Base-by-base conservation (phyloP, 164 flowering plant species). In the Stephania yunnanensis region DNA sequence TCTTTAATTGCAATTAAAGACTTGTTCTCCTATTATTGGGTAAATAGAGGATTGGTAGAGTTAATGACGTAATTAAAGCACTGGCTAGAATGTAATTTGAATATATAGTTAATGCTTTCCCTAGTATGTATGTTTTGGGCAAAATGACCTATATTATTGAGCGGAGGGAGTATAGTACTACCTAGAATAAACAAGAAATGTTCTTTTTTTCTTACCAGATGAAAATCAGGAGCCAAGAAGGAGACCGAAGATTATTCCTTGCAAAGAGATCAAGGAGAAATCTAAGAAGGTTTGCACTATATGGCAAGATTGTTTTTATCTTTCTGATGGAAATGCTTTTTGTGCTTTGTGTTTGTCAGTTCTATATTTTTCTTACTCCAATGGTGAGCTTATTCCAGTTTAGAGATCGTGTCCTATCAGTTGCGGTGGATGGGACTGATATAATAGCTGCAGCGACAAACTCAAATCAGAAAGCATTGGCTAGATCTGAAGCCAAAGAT, bases 171-270 rank as follows among this genome's bases (percentile, higher is more conserved):
- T 25, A 11, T 19, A 11, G 7, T 45, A 64, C 2, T 8, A 6
- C 8, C n/a, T 22, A 13, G 61, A 25, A 25, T 29, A 46, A 13
- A 65, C 73, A 64, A 64, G 55, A 46, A 29, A 29, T 63, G 46
- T 63, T 4, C 17, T 29, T 68, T 46, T 15, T 52, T 63, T 15
- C 78, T 53, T 76, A 61, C 42, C 88, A 93, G 97, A 86, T 86
- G 89, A 89, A 76, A 50, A 81, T 76, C 82, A 81, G 75, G 81
- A 83, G 74, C 97, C 97, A 22, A 89, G 30, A 70, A 96, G 88
- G 85, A 88, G 84, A 81, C 97, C 97, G 42, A 88, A 80, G 82
- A 82, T 96, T 73, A 79, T 86, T 76, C 97, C 90, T 7, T 85
- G 87, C 17, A 81, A 84, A 71, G 89, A 80, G 75, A 77, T 89